Evolutionary conservation across 805 yeast species (phyloP).

Genomic region (Pichia sporocuriosa): DNA sequence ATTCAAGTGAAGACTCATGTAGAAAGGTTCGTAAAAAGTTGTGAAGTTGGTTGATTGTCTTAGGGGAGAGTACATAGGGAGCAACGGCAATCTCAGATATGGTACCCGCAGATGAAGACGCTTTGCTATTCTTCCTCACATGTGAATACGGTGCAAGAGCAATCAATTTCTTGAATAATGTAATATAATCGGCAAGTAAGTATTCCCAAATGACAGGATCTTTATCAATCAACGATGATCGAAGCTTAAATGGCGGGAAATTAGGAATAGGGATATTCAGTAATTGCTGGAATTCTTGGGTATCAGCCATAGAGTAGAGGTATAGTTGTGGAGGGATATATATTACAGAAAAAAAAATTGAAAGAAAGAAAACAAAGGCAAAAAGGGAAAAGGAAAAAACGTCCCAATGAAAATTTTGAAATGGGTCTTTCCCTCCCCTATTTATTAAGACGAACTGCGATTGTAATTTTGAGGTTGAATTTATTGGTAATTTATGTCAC

Average conservation of each 20-base stretch:
- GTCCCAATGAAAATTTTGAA: no score
- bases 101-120: slow-evolving; percentile 1
- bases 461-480: no score
- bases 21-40: slow-evolving; percentile 51
- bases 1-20: slow-evolving; percentile 55
- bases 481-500: no score
- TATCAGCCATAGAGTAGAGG: no score
- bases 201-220: slow-evolving; percentile 85
- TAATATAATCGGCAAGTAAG: slow-evolving; percentile 56
- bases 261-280: slow-evolving; percentile 20
- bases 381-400: neutral
- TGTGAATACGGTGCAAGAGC: slow-evolving; percentile 11
- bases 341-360: no score
- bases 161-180: slow-evolving; percentile 42
- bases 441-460: no score
- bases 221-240: slow-evolving; percentile 72
- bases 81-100: slow-evolving; percentile 11
- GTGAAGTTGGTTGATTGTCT: slow-evolving; percentile 53
- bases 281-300: slow-evolving; percentile 1
- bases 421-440: no score
- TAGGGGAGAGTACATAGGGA: slow-evolving; percentile 35
- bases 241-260: slow-evolving; percentile 66
- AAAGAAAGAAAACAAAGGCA: neutral
- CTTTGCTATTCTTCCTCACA: neutral
- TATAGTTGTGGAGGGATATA: no score